phyloP scores from a whole-genome alignment of 2,329 filamentous ascomycete species.

The Pyrenochaeta sp. region DNA sequence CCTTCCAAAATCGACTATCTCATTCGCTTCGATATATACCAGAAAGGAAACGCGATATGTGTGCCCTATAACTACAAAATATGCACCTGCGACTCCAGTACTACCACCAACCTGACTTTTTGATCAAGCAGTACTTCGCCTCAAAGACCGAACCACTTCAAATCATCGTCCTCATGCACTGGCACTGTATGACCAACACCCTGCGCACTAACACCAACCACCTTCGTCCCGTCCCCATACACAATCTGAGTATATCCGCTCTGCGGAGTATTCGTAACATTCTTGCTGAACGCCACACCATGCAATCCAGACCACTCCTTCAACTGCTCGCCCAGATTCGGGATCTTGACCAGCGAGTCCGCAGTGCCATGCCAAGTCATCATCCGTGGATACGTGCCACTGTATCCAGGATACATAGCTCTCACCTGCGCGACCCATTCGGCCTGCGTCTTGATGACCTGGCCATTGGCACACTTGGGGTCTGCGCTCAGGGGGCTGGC shows the following conservation, averaged over 20 bases:
- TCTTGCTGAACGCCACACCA: slow-evolving; percentile 21
- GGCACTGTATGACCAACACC: slow-evolving; percentile 38
- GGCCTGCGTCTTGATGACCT: slow-evolving; percentile 21
- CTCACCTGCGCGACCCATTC: slow-evolving; percentile 45
- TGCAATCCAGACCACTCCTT: slow-evolving; percentile 39
- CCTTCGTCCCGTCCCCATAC: slow-evolving; percentile 36
- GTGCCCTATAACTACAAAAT: no score
- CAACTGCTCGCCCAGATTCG: slow-evolving; percentile 35
- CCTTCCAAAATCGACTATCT: no score
- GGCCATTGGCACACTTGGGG: slow-evolving; percentile 28
- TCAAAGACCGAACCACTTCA: slow-evolving; percentile 17
- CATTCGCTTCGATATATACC: no score
- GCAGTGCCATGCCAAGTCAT: slow-evolving; percentile 47
- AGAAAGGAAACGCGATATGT: no score
- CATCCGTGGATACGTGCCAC: slow-evolving; percentile 45
- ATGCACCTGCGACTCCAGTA: no score
- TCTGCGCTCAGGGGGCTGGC: slow-evolving; percentile 25
- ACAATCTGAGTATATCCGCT: slow-evolving; percentile 34
- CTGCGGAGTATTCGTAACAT: slow-evolving; percentile 29
- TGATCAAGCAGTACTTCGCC: no score
- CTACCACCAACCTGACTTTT: no score
- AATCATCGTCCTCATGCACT: slow-evolving; percentile 11
- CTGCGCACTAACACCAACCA: slow-evolving; percentile 30
- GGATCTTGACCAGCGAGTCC: slow-evolving; percentile 40
- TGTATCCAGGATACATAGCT: slow-evolving; percentile 47